Base-by-base conservation (phyloP, 208 protist species). In the Crithidia brevicula region DNA sequence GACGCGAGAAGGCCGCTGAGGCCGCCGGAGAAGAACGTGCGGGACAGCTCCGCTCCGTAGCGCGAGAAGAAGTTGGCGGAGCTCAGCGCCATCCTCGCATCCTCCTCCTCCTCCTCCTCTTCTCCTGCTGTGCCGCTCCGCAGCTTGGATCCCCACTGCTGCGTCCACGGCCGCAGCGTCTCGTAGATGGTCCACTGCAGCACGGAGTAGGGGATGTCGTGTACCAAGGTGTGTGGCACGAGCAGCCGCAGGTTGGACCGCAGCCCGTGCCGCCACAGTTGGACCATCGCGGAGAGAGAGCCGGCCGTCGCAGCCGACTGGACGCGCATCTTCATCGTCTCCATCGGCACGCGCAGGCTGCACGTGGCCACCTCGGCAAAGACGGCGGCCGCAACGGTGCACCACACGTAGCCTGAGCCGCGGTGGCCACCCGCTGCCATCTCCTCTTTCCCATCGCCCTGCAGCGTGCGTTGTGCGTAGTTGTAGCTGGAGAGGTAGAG, bases 261-360 rank as follows among this genome's bases (percentile, higher is more conserved):
- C 36, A 78, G 33, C 0, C 89, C 89, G n/a, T 87, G 63, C 1
- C 51, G 52, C 43, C 69, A 62, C 27, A 95, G 45, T 54, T 91
- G 85, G 33, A 67, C 31, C 38, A 89, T 43, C 16, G 90, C 87
- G 6, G 69, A 72, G 11, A 33, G 7, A 0, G 85, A 87, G 68
- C 72, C 82, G 11, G 36, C n/a, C n/a, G 81, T 75, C 4, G 69
- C 74, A 45, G 77, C 60, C 0, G 86, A 72, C 71, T 95, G 90
- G 36, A 95, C 67, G 13, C 90, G 82, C 80, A 93, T 86, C 75
- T 95, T 95, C 64, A 89, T 65, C 42, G 86, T 89, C 68, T 95
- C 87, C 87, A 95, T 95, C 47, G 90, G 90, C 46, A 95, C 84
- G 31, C 90, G 86, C 53, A 87, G 61, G 22, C 80, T 64, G 56